Evolutionary conservation across 208 protist species (phyloP).

Genomic region (Leishmania tropica): DNA sequence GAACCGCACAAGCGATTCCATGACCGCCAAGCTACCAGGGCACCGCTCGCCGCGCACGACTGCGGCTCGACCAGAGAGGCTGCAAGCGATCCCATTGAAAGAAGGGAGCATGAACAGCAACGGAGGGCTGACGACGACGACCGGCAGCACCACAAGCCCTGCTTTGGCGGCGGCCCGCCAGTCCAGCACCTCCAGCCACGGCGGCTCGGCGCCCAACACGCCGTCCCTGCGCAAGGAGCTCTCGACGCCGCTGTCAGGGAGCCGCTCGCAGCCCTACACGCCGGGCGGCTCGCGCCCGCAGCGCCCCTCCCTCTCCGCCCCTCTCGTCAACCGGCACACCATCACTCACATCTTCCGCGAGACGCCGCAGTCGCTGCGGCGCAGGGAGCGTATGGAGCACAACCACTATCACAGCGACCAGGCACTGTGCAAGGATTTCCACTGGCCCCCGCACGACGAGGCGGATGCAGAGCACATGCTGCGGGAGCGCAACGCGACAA

Average conservation of each 20-base stretch:
- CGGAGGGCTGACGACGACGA: constrained; percentile 27
- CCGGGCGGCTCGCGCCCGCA: constrained; percentile 28
- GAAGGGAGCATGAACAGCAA: constrained; percentile 29
- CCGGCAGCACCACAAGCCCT: constrained; percentile 17
- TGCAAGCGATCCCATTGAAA: constrained; percentile 24
- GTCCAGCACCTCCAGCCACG: constrained; percentile 21
- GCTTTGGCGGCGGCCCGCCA: constrained; percentile 6
- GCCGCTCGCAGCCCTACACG: constrained; percentile 28
- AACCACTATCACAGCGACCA: constrained; percentile 28
- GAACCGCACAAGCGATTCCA: constrained; percentile 7
- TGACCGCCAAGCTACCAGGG: neutral
- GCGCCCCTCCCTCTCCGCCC: constrained; percentile 40
- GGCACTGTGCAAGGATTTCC: constrained; percentile 26
- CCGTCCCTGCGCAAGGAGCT: constrained; percentile 29
- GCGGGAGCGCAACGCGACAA: constrained; percentile 33
- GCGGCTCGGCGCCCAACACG: constrained; percentile 29
- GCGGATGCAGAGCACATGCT: constrained; percentile 49
- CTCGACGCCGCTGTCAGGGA: constrained; percentile 21
- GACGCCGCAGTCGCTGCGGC: constrained; percentile 45
- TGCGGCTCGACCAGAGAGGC: neutral
- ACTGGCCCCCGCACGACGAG: constrained; percentile 56
- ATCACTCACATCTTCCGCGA: constrained; percentile 57
- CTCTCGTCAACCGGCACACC: constrained; percentile 43
- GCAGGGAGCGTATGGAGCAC: constrained; percentile 32
- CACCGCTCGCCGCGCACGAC: constrained; percentile 10